Evolutionary conservation across 257 asterid genomes (phyloP).

Genomic region (Penstemon eatonii): DNA sequence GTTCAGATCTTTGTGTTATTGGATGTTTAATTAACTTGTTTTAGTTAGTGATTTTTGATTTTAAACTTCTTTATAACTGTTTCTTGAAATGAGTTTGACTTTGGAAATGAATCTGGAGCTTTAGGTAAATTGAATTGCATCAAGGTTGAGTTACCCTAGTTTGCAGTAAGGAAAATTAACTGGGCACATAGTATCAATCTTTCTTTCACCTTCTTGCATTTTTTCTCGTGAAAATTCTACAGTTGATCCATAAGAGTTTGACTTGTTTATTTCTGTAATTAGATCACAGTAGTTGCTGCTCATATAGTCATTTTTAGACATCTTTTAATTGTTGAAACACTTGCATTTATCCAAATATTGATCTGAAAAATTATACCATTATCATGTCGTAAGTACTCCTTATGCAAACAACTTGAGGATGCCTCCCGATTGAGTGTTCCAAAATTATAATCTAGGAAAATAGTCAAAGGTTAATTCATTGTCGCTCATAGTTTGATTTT

Average conservation of each 20-base stretch:
- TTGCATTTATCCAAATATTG: too few relatives aligned
- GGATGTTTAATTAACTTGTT: conserved; percentile 25
- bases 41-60: conserved; percentile 17
- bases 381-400: too few relatives aligned
- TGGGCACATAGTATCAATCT: conserved; percentile 3
- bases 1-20: conserved; percentile 34
- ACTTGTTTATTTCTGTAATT: neutral
- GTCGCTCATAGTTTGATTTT: conserved; percentile 3
- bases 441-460: neutral
- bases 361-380: too few relatives aligned
- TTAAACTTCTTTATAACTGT: conserved; percentile 16
- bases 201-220: neutral
- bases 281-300: neutral
- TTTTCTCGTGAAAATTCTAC: conserved; percentile 1
- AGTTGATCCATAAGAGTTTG: conserved; percentile 3
- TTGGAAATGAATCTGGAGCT: conserved; percentile 15
- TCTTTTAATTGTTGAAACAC: too few relatives aligned
- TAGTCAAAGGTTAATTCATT: neutral
- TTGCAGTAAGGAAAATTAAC: neutral
- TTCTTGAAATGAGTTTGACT: conserved; percentile 26
- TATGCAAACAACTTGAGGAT: too few relatives aligned
- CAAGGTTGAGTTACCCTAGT: conserved; percentile 21
- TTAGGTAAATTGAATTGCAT: conserved; percentile 6
- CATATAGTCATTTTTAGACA: neutral
- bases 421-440: neutral